phyloP scores from a whole-genome alignment of 192 early-diverging fungal genomes.

The Mortierella claussenii region DNA sequence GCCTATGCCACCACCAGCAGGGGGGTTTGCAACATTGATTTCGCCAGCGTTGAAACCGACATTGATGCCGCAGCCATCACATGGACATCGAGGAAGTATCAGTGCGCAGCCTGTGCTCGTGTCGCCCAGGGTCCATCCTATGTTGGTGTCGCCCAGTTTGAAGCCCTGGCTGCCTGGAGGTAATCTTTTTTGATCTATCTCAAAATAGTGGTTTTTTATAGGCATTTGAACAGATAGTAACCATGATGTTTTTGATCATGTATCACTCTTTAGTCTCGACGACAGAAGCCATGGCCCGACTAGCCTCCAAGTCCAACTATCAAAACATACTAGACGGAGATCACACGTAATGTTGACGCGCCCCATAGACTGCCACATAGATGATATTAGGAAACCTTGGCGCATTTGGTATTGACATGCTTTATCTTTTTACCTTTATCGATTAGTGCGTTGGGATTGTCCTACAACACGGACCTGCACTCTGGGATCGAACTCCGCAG shows the following conservation, averaged over 20 bases:
- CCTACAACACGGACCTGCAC: slow-evolving; percentile 79
- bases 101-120: slow-evolving; percentile 25
- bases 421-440: not conserved
- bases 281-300: slow-evolving; percentile 48
- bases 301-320: slow-evolving; percentile 77
- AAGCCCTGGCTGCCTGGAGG: slow-evolving; percentile 56
- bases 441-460: slow-evolving; percentile 78
- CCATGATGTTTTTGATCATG: too few species aligned
- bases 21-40: slow-evolving; percentile 22
- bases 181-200: too few species aligned
- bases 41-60: slow-evolving; percentile 39
- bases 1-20: slow-evolving; percentile 18
- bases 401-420: too few species aligned
- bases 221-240: too few species aligned
- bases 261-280: slow-evolving; percentile 44
- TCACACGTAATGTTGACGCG: too few species aligned
- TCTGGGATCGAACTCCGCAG: slow-evolving; percentile 83
- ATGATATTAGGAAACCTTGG: too few species aligned
- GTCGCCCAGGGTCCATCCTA: slow-evolving; percentile 31
- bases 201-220: too few species aligned
- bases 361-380: too few species aligned
- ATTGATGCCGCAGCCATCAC: slow-evolving; percentile 36
- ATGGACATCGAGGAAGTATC: slow-evolving; percentile 32
- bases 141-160: slow-evolving; percentile 59
- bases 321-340: slow-evolving; percentile 90